Percentiles rank a stretch among this genome's conserved stretches.
Evolutionary conservation across 2,329 filamentous ascomycete genomes (phyloP).

Genomic region (Fusarium tjaetaba): DNA sequence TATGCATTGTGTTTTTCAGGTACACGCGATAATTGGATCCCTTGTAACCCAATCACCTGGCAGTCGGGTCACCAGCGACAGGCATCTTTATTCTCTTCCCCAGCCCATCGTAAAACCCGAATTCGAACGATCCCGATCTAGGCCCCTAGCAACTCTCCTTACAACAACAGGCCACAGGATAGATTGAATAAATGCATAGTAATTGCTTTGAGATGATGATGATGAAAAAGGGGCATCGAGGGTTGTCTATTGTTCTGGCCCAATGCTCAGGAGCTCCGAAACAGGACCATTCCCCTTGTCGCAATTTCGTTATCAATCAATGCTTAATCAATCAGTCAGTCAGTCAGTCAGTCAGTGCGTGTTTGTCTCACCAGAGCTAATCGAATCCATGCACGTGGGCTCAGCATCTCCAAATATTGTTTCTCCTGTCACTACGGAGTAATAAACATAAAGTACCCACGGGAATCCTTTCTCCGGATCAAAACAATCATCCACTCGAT

Average conservation of each 20-base stretch:
- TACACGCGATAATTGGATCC: not conserved
- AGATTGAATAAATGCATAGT: not conserved
- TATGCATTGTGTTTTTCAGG: not conserved
- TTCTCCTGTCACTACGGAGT: constrained; percentile 4
- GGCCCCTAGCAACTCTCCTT: not conserved
- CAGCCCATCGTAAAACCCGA: constrained; percentile 16
- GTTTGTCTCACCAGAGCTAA: constrained; percentile 16
- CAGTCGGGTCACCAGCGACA: not conserved
- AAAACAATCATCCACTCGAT: not conserved
- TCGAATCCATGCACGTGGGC: constrained; percentile 21
- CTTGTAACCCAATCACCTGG: constrained; percentile 11
- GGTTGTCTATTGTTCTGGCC: not conserved
- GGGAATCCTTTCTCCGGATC: constrained; percentile 1
- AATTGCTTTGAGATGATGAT: constrained; percentile 23
- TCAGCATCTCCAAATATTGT: not conserved
- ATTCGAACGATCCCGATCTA: constrained; percentile 19
- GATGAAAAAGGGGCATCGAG: constrained; percentile 8
- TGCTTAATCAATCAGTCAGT: constrained; percentile 30
- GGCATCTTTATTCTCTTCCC: constrained; percentile 4
- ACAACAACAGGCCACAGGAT: not conserved
- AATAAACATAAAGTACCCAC: not conserved
- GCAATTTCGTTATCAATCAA: constrained; percentile 38
- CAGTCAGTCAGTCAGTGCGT: constrained; percentile 16
- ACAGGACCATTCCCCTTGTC: constrained; percentile 8
- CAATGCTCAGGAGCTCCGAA: constrained; percentile 5